A percentile compares a stretch with the other conserved stretches of the same genome.
These are phyloP conservation scores for Xylariales sp. DNA, from an alignment of 2,329 filamentous ascomycete species.

Conservation along the genomic window DNA sequence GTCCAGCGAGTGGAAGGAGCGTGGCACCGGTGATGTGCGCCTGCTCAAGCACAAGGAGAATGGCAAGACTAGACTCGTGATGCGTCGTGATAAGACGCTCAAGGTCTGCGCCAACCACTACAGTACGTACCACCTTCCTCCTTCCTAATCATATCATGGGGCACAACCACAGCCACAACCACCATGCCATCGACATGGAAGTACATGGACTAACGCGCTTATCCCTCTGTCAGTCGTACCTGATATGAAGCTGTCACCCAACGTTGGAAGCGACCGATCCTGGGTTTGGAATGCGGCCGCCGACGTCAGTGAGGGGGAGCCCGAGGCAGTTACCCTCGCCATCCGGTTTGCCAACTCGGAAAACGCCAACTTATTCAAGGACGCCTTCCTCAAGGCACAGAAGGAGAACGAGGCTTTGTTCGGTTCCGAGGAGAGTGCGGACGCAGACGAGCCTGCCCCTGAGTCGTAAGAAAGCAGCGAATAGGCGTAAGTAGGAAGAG, in stretches of 20 bases:
- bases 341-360: slow-evolving; percentile 98
- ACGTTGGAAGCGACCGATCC: slow-evolving; percentile 94
- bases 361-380: slow-evolving; percentile 97
- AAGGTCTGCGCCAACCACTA: slow-evolving; percentile 99
- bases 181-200: not conserved
- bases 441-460: slow-evolving; percentile 14
- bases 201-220: not conserved
- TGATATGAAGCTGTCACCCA: slow-evolving; percentile 98
- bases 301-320: slow-evolving; percentile 96
- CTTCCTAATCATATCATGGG: not conserved
- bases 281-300: slow-evolving; percentile 99
- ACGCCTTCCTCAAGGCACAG: slow-evolving; percentile 94
- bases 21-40: slow-evolving; percentile 92
- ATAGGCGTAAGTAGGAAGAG: no score
- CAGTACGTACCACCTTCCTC: slow-evolving; percentile 56
- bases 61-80: slow-evolving; percentile 93
- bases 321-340: slow-evolving; percentile 90
- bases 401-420: slow-evolving; percentile 92
- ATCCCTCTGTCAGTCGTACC: slow-evolving; percentile 65
- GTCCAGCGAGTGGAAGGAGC: slow-evolving; percentile 96
- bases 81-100: slow-evolving; percentile 98
- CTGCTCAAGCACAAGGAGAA: slow-evolving; percentile 99
- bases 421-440: slow-evolving; percentile 38
- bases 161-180: not conserved
- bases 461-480: slow-evolving; percentile 15